phyloP scores from a whole-genome alignment of 495 filamentous ascomycete species.

The Astrocystis sublimbata region DNA sequence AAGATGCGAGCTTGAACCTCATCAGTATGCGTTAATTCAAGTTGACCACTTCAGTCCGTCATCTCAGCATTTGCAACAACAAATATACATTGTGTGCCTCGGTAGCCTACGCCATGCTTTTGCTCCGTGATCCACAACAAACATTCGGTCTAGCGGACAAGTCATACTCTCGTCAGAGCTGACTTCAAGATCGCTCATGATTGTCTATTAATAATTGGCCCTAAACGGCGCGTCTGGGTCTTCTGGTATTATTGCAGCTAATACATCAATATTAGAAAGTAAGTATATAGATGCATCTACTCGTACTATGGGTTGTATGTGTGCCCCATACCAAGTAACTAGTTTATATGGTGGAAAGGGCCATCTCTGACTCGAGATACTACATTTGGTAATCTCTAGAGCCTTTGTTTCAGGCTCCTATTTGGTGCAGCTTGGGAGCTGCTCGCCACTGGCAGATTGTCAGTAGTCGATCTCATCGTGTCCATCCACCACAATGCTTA shows the following conservation, averaged over 20 bases:
- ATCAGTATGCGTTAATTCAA: constrained; percentile 1
- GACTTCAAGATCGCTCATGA: background rate
- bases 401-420: background rate
- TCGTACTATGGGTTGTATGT: background rate
- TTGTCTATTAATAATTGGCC: background rate
- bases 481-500: background rate
- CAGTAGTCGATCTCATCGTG: background rate
- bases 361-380: background rate
- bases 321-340: background rate
- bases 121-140: background rate
- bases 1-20: background rate
- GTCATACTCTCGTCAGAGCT: background rate
- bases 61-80: background rate
- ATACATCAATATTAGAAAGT: background rate
- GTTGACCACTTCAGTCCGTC: background rate
- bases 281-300: background rate
- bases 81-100: background rate
- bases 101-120: background rate
- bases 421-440: background rate
- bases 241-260: background rate
- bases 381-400: background rate
- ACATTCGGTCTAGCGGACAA: background rate
- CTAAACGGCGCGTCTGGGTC: background rate
- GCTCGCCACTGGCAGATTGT: background rate
- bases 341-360: background rate